phyloP scores from a whole-genome alignment of 495 filamentous ascomycete genomes.

The Beverwykella pulmonaria region DNA sequence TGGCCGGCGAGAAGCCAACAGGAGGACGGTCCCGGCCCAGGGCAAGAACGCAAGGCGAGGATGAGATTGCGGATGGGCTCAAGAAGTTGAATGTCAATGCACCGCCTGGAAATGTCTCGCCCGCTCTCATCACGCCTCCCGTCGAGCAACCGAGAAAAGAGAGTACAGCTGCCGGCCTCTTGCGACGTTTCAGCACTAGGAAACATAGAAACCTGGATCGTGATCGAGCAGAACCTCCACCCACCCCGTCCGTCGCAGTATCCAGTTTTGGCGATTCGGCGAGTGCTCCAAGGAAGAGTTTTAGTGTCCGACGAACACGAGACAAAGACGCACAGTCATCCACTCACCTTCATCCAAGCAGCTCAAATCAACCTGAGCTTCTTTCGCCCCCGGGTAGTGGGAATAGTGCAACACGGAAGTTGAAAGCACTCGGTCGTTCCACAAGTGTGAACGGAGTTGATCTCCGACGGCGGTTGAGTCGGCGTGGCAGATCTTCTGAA shows the following conservation, averaged over 20 bases:
- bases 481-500: conserved; percentile 60
- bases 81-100: conserved; percentile 69
- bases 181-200: conserved; percentile 89
- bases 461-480: conserved; percentile 63
- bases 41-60: conserved; percentile 92
- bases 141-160: conserved; percentile 79
- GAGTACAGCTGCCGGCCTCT: conserved; percentile 80
- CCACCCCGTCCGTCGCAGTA: conserved; percentile 69
- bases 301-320: conserved; percentile 73
- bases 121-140: conserved; percentile 58
- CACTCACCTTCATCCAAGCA: conserved; percentile 60
- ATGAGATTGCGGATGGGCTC: conserved; percentile 77
- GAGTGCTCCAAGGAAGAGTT: conserved; percentile 70
- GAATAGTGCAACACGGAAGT: conserved; percentile 59
- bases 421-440: conserved; percentile 72
- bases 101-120: conserved; percentile 55
- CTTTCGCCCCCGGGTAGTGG: conserved; percentile 68
- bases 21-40: conserved; percentile 79
- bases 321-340: conserved; percentile 61
- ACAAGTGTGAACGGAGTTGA: conserved; percentile 87
- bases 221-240: conserved; percentile 60
- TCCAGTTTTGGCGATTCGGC: conserved; percentile 70
- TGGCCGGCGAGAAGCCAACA: conserved; percentile 77
- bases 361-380: conserved; percentile 69
- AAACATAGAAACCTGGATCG: conserved; percentile 63